Evolutionary conservation across 2,329 filamentous ascomycete genomes (phyloP), one percentile per base, ranked within the genome.

Genomic region (Cytospora piceae): DNA sequence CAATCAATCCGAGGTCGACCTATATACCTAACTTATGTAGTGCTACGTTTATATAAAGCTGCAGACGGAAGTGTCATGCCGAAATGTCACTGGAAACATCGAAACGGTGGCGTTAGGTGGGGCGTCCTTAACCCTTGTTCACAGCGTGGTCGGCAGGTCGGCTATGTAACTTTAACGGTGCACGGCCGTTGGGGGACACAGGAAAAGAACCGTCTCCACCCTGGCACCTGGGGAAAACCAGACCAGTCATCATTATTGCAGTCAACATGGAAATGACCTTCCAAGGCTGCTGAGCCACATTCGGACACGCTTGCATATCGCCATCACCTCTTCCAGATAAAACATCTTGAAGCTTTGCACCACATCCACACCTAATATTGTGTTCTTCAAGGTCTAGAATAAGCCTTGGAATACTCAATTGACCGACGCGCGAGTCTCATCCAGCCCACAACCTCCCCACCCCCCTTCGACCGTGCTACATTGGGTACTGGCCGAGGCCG

Each of bases 211-310:
- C 8, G 46, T 22, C 46, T 24, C n/a, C n/a, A 49, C 22, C 39
- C 39, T 42, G 39, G 39, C 39, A 20, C 39, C 39, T 42, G 39
- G 39, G 39, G 39, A 42, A 24, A 9, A 4, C 46, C 11, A 24
- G 46, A 12, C 46, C 11, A 24, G 20, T 46, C 42, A 49, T 20
- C n/a, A 49, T 49, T 49, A 29, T 3, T 20, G 17, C 39, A 42
- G 39, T n/a, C 39, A 42, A 42, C 39, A 49, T 49, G 46, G 34
- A 49, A 49, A 49, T 49, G n/a, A 49, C 46, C n/a, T 46, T 15
- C 20, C n/a, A n/a, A n/a, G n/a, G 7, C n/a, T 24, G 46, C 46
- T 49, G 46, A 49, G 46, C 46, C 46, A 49, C 46, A 49, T 49
- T 24, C 22, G 46, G 46, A 49, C 46, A 49, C 46, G 46, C 46